A percentile compares a stretch with the other conserved stretches of the same genome.
phyloP scores from a whole-genome alignment of 2,329 filamentous ascomycete genomes.

The Camptophora hylomeconis region DNA sequence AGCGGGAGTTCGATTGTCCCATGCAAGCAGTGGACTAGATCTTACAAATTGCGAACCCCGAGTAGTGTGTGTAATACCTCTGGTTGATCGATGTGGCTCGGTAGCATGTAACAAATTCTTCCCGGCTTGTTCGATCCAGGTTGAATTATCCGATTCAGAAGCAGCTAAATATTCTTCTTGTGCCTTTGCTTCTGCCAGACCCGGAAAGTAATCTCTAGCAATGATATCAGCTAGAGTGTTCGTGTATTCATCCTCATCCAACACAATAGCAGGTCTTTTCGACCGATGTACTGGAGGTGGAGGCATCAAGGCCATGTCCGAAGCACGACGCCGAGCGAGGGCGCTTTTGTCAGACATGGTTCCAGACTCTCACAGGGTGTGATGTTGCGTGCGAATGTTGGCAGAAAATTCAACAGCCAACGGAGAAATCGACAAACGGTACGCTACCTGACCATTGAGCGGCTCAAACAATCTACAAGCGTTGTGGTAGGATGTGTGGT shows the following conservation, averaged over 20 bases:
- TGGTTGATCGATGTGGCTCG: constrained; percentile 22
- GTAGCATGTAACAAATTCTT: constrained; percentile 62
- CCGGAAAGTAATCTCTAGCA: constrained; percentile 91
- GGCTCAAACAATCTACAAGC: too few relatives aligned
- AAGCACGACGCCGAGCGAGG: constrained; percentile 2
- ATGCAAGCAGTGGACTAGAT: too few relatives aligned
- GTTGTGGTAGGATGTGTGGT: too few relatives aligned
- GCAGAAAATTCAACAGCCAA: too few relatives aligned
- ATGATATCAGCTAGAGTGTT: constrained; percentile 87
- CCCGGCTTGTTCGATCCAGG: constrained; percentile 76
- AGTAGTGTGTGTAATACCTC: too few relatives aligned
- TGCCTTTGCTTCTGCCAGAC: constrained; percentile 68
- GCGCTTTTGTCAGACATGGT: too few relatives aligned
- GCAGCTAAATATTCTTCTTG: constrained; percentile 90
- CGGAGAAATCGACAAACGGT: too few relatives aligned
- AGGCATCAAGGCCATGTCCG: constrained; percentile 60
- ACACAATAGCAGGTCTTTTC: constrained; percentile 73
- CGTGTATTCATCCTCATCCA: constrained; percentile 91
- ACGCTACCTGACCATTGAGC: too few relatives aligned
- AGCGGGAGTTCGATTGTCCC: constrained; percentile 4
- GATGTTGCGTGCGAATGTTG: too few relatives aligned
- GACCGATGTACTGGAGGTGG: constrained; percentile 77
- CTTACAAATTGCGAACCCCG: too few relatives aligned
- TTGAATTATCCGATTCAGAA: constrained; percentile 67
- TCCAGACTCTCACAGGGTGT: too few relatives aligned